Evolutionary conservation across 2,329 filamentous ascomycete species (phyloP).

Genomic region (Thermochaetoides dissita): DNA sequence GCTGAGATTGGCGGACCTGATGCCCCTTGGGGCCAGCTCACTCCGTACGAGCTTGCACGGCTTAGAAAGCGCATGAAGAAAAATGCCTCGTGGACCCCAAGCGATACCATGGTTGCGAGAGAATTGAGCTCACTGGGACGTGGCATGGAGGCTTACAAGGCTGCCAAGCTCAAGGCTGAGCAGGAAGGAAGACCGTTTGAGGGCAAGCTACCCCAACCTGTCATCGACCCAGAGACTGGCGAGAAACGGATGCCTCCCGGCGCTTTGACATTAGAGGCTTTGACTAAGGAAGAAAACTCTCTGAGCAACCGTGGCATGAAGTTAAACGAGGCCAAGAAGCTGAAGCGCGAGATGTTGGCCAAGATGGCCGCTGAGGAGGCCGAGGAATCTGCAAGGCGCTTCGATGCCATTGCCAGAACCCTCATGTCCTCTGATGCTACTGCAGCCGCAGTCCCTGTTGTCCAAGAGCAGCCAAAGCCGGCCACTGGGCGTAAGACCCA

Average conservation of each 20-base stretch:
- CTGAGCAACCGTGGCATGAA: constrained; percentile 63
- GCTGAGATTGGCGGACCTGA: constrained; percentile 44
- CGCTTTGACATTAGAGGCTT: constrained; percentile 41
- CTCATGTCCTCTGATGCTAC: constrained; percentile 14
- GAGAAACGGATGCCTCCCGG: constrained; percentile 42
- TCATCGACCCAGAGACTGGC: constrained; percentile 36
- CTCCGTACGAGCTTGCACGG: constrained; percentile 49
- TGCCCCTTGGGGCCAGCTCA: constrained; percentile 53
- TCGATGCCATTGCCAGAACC: constrained; percentile 18
- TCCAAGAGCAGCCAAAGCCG: constrained; percentile 9
- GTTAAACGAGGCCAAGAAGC: constrained; percentile 62
- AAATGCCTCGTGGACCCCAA: constrained; percentile 73
- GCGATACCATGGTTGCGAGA: constrained; percentile 71
- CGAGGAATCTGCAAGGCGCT: constrained; percentile 23
- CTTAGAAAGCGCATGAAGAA: constrained; percentile 83
- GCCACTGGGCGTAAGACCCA: constrained; percentile 13
- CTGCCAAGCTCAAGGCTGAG: constrained; percentile 51
- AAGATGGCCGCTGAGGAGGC: constrained; percentile 50
- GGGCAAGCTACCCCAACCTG: constrained; percentile 25
- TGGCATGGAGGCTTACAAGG: constrained; percentile 46
- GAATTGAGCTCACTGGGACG: constrained; percentile 61
- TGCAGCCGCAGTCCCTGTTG: constrained; percentile 1
- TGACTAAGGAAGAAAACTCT: constrained; percentile 47
- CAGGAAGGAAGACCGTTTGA: constrained; percentile 51
- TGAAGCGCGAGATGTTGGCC: constrained; percentile 52